phyloP scores from a whole-genome alignment of 1,139 yeast species.

The Wickerhamomyces sp. region DNA sequence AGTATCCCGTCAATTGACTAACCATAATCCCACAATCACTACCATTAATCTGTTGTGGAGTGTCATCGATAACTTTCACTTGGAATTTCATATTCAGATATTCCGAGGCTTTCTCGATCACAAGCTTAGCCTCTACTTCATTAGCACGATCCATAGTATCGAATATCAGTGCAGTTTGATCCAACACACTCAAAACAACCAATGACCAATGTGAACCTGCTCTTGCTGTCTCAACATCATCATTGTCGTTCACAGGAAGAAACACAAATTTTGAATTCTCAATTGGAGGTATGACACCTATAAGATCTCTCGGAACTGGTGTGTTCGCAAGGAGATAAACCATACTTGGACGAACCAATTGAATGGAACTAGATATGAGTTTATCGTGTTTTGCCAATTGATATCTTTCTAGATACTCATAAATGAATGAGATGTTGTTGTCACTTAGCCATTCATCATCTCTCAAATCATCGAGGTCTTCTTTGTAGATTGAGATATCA shows the following conservation, averaged over 20 bases:
- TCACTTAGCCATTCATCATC: slow-evolving; percentile 73
- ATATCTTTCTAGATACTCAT: slow-evolving; percentile 47
- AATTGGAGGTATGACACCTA: slow-evolving; percentile 39
- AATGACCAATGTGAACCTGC: slow-evolving; percentile 59
- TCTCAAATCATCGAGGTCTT: slow-evolving; percentile 39
- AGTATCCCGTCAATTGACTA: slow-evolving; percentile 41
- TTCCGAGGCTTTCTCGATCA: slow-evolving; percentile 30
- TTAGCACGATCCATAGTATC: slow-evolving; percentile 43
- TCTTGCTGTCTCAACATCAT: slow-evolving; percentile 39
- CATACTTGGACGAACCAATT: slow-evolving; percentile 36
- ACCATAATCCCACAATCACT: slow-evolving; percentile 63
- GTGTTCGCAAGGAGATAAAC: slow-evolving; percentile 30
- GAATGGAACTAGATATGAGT: slow-evolving; percentile 20
- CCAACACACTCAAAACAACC: slow-evolving; percentile 36
- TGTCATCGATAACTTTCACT: slow-evolving; percentile 28
- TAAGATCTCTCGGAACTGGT: slow-evolving; percentile 28
- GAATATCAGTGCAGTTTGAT: slow-evolving; percentile 35
- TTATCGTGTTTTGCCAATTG: slow-evolving; percentile 21
- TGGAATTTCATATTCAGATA: slow-evolving; percentile 25
- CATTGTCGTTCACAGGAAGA: slow-evolving; percentile 49
- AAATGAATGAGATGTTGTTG: slow-evolving; percentile 59
- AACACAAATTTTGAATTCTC: slow-evolving; percentile 39
- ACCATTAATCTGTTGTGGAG: slow-evolving; percentile 75
- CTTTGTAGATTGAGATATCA: slow-evolving; percentile 40
- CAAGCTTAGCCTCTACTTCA: slow-evolving; percentile 29